phyloP scores from a whole-genome alignment of 2,329 filamentous ascomycete species.

The Neocucurbitaria cava region DNA sequence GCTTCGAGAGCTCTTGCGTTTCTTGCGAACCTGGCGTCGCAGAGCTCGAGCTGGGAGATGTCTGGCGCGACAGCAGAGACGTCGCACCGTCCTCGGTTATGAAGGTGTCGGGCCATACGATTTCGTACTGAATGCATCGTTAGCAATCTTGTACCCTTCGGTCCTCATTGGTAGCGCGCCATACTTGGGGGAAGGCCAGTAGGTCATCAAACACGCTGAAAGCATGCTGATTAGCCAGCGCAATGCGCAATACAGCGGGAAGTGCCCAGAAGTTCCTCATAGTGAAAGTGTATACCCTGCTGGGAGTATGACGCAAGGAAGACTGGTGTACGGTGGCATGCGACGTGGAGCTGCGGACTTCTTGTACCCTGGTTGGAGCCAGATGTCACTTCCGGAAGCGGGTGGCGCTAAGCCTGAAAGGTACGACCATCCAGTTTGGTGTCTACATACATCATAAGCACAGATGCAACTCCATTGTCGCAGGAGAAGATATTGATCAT shows the following conservation, averaged over 20 bases:
- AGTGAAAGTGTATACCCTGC: not conserved
- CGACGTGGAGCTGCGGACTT: conserved; percentile 20
- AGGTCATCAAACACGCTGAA: conserved; percentile 92
- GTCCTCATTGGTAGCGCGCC: conserved; percentile 21
- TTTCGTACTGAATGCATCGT: conserved; percentile 69
- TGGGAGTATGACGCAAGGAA: conserved; percentile 2
- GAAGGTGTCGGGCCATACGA: conserved; percentile 76
- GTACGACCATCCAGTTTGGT: not conserved
- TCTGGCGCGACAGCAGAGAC: conserved; percentile 57
- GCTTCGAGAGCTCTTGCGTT: conserved; percentile 46
- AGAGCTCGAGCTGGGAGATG: conserved; percentile 34
- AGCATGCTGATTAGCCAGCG: conserved; percentile 61
- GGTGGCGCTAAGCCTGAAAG: conserved; percentile 6
- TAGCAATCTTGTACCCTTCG: conserved; percentile 10
- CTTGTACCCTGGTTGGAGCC: conserved; percentile 32
- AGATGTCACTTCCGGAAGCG: conserved; percentile 37
- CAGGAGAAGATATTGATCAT: not conserved
- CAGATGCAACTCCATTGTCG: too few relatives aligned
- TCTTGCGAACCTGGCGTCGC: conserved; percentile 40
- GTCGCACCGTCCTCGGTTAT: conserved; percentile 75
- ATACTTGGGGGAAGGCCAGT: conserved; percentile 84
- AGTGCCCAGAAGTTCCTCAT: conserved; percentile 58
- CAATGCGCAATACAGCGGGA: conserved; percentile 55
- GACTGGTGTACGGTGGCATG: conserved; percentile 5
- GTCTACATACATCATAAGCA: not conserved